Percentiles rank a stretch among this genome's conserved stretches.
These are phyloP conservation scores for Alloascoidea africana DNA, from an alignment of 805 yeast genomes.

Conservation along the genomic window DNA sequence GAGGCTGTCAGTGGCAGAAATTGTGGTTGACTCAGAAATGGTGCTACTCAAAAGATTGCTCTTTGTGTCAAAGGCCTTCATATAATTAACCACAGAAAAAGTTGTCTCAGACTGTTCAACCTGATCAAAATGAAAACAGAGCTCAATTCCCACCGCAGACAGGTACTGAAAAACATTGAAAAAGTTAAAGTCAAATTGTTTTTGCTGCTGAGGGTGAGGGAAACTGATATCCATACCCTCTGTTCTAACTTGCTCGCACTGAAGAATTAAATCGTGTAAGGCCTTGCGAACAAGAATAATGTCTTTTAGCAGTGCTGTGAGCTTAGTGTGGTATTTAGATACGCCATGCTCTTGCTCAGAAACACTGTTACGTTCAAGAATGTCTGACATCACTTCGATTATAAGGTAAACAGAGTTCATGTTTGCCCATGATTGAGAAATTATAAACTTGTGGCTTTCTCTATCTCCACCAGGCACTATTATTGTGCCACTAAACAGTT, in stretches of 20 bases:
- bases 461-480: background rate
- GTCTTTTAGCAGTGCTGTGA: background rate
- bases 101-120: background rate
- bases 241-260: background rate
- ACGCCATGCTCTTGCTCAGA: background rate
- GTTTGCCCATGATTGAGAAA: background rate
- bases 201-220: background rate
- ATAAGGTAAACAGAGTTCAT: background rate
- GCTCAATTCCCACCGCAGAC: background rate
- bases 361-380: background rate
- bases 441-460: background rate
- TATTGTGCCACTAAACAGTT: no score
- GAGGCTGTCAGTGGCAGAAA: background rate
- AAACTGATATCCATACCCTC: background rate
- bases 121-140: background rate
- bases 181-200: background rate
- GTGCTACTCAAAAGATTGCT: background rate
- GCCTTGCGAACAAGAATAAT: background rate
- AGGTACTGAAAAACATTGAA: background rate
- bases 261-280: background rate
- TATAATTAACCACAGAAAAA: background rate
- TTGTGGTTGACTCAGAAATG: background rate
- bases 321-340: background rate
- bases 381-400: background rate
- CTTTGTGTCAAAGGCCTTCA: background rate